Evolutionary conservation across 768 basidiomycete species (phyloP), one percentile per base, ranked within the genome.

Genomic region (Pleurotus citrinopileatus): DNA sequence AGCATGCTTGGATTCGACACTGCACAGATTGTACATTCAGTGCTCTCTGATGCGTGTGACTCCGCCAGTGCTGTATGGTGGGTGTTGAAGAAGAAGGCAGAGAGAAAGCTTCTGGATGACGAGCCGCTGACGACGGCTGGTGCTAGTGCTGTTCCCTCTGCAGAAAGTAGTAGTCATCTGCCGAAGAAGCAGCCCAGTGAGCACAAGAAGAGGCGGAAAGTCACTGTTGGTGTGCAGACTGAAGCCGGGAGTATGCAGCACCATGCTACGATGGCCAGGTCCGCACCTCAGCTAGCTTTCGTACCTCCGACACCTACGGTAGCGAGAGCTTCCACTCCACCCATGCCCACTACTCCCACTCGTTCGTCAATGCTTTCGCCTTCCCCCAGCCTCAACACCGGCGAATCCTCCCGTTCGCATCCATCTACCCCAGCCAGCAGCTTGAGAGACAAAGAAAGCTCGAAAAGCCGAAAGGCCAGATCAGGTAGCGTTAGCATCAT

Each of bases 401-500:
- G 70, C 2, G 78, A 82, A 2, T 74, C 79, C 2, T 74, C 75
- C 12, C 78, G 78, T 47, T 89, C 88, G 6, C 77, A 84, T 60
- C 89, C 86, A 10, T 80, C 82, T 2, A 91, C 89, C 0, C 89
- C 91, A 0, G 79, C 78, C 20, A 78, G 84, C 13, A 83, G 81
- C 58, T 54, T 78, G 53, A 85, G 77, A 61, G 82, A 82, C 50
- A 79, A 77, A 61, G 82, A 82, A 52, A 77, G 75, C 22, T 66
- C 71, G 38, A 86, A 82, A 57, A 75, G 77, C 17, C 77, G 85
- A 44, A 94, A 95, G 66, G 73, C 70, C 22, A 78, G 95, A 13
- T 85, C 92, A 2, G 90, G 93, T 4, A 96, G 94, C 55, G 91
- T 98, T 48, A 94, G 88, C 62, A 97, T 98, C 67, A 91, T 98